phyloP scores from a whole-genome alignment of 2,329 filamentous ascomycete genomes.

The Alternaria solani region DNA sequence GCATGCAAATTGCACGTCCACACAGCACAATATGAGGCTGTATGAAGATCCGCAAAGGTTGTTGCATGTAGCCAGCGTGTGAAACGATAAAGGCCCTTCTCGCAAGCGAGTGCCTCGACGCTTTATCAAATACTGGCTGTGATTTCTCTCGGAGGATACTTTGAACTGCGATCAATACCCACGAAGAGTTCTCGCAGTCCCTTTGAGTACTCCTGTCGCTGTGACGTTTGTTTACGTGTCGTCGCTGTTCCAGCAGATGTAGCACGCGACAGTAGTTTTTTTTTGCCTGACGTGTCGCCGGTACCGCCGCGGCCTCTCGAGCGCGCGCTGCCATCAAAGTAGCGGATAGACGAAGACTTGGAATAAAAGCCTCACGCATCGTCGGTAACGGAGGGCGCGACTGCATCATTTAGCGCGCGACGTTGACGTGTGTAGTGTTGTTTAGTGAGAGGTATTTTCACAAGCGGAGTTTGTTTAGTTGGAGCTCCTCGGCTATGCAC shows the following conservation, averaged over 20 bases:
- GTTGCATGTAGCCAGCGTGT: conserved; percentile 23
- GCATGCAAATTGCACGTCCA: background rate
- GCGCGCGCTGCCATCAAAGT: background rate
- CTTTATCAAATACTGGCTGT: conserved; percentile 20
- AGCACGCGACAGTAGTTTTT: background rate
- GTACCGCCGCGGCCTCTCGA: background rate
- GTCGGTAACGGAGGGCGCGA: background rate
- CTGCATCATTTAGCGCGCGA: background rate
- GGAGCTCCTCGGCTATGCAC: conserved; percentile 31
- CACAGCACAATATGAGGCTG: background rate
- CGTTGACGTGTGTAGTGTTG: conserved; percentile 3
- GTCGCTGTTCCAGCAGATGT: background rate
- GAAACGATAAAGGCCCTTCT: conserved; percentile 27
- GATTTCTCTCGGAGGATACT: conserved; percentile 38
- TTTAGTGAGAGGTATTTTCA: conserved; percentile 15
- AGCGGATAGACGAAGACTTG: background rate
- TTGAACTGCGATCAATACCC: conserved; percentile 42
- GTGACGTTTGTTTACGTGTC: background rate
- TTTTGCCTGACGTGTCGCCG: background rate
- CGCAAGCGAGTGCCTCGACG: conserved; percentile 26
- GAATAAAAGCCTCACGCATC: background rate
- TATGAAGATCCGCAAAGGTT: background rate
- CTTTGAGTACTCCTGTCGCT: conserved; percentile 38
- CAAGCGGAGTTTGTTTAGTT: conserved; percentile 21
- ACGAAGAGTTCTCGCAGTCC: conserved; percentile 36